Evolutionary conservation across 441 rosid species (phyloP), one percentile per base, ranked within the genome.

Genomic region (Euphorbia celastroides): DNA sequence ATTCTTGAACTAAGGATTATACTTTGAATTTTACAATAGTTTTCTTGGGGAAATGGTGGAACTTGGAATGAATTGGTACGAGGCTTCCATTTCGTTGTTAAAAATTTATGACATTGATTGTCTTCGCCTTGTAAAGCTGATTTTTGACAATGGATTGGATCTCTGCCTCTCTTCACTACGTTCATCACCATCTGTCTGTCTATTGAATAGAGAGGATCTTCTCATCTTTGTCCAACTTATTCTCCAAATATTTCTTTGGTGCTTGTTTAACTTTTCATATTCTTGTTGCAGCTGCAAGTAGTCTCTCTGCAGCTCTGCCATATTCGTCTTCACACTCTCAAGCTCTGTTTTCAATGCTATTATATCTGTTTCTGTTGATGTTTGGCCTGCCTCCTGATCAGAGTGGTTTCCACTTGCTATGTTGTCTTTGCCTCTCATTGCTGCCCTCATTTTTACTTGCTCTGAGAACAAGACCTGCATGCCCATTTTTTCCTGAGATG

Each of bases 371-470:
- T 79, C 81, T 48, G 81, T 83, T 42, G 86, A 73, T 31, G 74
- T 22, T 64, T 62, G 81, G 42, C 62, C 74, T 64, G 67, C 83
- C 64, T 82, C 85, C 28, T 73, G 82, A 60, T 77, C 80, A 8
- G 87, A 79, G 38, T 56, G 79, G 63, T 84, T 75, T 32, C 66
- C 77, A 19, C 71, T 70, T 66, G 63, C 76, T 70, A 64, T 79
- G 25, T 72, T 70, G 61, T 84, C 86, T 76, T 85, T 83, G 17
- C 75, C 89, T 75, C 79, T 81, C 90, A 86, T 80, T 69, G 81
- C 79, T 75, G 72, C 64, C 75, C 88, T 84, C 86, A 93, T 84
- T 81, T 88, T 88, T 48, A 82, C 75, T 84, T 93, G 96, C 76
- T 87, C 88, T 1, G 88, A 79, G 77, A 87, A 86, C 67, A 86